Conservation (phyloP, 345 rosid species). For the Salix udensis region DNA sequence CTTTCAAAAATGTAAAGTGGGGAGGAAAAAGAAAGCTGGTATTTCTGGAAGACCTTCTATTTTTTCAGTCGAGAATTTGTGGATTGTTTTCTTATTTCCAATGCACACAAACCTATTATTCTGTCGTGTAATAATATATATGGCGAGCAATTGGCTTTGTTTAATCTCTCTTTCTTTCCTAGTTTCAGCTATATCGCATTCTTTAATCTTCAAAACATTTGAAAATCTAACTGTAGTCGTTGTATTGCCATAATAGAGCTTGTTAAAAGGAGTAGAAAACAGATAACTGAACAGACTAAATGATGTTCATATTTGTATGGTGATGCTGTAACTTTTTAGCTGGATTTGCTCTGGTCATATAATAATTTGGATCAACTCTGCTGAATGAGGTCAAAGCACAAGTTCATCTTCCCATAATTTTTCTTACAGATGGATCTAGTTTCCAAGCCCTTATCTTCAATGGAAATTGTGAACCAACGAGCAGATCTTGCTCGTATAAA, state of each 20-base stretch:
- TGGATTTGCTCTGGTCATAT: background rate
- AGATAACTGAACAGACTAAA: no score
- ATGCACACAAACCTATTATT: constrained; percentile 5
- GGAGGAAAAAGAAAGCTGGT: background rate
- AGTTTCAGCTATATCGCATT: background rate
- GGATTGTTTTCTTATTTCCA: background rate
- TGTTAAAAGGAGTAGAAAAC: background rate
- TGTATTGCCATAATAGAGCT: background rate
- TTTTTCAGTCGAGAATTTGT: constrained; percentile 12
- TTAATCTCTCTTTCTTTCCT: background rate
- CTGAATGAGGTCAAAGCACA: background rate
- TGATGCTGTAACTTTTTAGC: background rate
- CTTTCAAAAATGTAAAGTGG: background rate
- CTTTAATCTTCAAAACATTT: background rate
- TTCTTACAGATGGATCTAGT: background rate
- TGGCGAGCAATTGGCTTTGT: constrained; percentile 5
- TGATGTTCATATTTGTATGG: background rate
- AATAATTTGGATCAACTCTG: background rate
- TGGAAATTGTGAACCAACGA: background rate
- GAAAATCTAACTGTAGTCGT: background rate
- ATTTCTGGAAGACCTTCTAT: background rate
- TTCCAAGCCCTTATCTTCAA: background rate
- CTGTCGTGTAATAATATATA: background rate
- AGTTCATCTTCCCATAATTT: background rate
- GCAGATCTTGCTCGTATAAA: background rate